Evolutionary conservation across 2,329 filamentous ascomycete genomes (phyloP), one percentile per base, ranked within the genome.

Genomic region (Fusarium sp.): DNA sequence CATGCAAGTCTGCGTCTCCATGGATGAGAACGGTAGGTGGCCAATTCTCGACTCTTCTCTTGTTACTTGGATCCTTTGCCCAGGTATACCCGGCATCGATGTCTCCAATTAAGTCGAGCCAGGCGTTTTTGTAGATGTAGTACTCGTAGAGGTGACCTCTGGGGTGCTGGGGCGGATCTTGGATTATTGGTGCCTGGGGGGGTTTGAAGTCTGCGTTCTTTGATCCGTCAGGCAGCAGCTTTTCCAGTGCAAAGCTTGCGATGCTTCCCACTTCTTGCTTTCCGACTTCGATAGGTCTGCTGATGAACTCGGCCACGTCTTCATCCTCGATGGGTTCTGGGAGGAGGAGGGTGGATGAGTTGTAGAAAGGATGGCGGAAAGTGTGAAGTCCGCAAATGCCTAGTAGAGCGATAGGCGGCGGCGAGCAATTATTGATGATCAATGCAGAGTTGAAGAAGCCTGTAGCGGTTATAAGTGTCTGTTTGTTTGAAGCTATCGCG

Each of bases 331-430:
- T 74, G 14, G 73, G 76, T 6, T 77, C 72, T 0, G 75, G 71
- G 1, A 72, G 70, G 20, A 77, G 66, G 2, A 77, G 73, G 0
- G 65, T 66, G 7, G 78, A 80, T 1, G 78, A 80, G 64, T 74
- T 76, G 72, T 78, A 81, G 70, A 80, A 80, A 5, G 58, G 62
- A 53, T 80, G 79, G 23, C 72, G 75, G 59, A 80, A 79, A 8
- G 78, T 79, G 50, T 76, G 72, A 65, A 81, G 79, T 29, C 78
- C 79, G 1, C 73, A 74, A 64, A 79, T 77, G 62, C 76, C 77
- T 29, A 81, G 68, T 23, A 81, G 70, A 1, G 79, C 78, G 1
- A 76, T 11, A 2, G 78, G 79, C 4, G 74, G 66, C 1, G 76
- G 77, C 1, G 62, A 53, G 59, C 72, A 64, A 44, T 78, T 73